phyloP scores from a whole-genome alignment of 148 eudicot species.

The Chenopodium formosanum region DNA sequence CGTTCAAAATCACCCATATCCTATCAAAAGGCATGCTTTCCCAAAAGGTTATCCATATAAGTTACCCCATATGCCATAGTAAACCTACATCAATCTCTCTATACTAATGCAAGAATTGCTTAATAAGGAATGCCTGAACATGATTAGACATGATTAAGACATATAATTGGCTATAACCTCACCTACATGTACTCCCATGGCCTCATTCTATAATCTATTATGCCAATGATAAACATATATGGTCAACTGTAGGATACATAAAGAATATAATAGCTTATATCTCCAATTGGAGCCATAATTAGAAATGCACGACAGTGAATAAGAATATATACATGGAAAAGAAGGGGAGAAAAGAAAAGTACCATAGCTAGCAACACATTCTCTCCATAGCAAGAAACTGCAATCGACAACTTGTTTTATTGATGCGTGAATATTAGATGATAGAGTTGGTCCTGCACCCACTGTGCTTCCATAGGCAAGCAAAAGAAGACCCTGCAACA shows the following conservation, averaged over 20 bases:
- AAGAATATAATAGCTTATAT: not conserved
- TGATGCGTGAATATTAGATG: conserved; percentile 61
- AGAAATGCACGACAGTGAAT: not conserved
- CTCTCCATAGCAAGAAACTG: conserved; percentile 78
- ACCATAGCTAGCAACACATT: conserved; percentile 77
- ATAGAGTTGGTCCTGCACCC: conserved; percentile 87
- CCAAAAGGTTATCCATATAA: not conserved
- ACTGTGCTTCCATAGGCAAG: conserved; percentile 65
- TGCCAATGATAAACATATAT: not conserved
- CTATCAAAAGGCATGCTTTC: not conserved
- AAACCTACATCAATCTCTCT: not conserved
- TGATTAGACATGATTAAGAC: not conserved
- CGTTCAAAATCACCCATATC: not conserved
- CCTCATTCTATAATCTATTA: not conserved
- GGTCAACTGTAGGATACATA: not conserved
- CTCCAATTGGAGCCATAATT: not conserved
- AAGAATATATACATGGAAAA: not conserved
- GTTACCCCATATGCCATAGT: not conserved
- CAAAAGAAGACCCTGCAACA: conserved; percentile 80
- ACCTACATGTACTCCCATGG: not conserved
- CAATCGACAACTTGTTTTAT: conserved; percentile 76
- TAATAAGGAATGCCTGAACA: not conserved
- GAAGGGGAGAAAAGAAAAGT: conserved; percentile 23
- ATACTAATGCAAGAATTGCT: not conserved
- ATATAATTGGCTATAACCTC: not conserved